These are phyloP conservation scores for Nepenthes gracilis DNA, from an alignment of 148 eudicot species.

Conservation along the genomic window DNA sequence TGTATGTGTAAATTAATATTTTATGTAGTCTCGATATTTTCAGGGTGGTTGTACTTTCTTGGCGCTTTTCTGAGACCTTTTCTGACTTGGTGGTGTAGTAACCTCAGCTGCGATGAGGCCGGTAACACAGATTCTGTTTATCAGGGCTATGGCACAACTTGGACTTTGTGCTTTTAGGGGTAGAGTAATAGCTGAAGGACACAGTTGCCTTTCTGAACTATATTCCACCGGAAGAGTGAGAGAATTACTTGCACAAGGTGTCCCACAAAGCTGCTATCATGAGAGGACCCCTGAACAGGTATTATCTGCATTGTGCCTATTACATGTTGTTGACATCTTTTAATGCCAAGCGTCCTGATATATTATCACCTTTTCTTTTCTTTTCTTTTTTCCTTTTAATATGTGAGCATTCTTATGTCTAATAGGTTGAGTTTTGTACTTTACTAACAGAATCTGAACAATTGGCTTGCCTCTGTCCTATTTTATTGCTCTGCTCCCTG, in stretches of 20 bases:
- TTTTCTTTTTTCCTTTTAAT: background rate
- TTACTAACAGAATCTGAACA: too few relatives aligned
- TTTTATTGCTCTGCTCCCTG: too few relatives aligned
- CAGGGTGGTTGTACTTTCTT: too few relatives aligned
- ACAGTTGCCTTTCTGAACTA: conserved; percentile 68
- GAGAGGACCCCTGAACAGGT: conserved; percentile 96
- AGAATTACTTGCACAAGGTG: conserved; percentile 85
- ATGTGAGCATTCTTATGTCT: background rate
- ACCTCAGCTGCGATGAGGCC: too few relatives aligned
- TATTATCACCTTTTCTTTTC: background rate
- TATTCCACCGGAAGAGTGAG: conserved; percentile 91
- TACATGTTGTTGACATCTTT: background rate
- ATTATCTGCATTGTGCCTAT: background rate
- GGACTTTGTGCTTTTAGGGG: conserved; percentile 78
- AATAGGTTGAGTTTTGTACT: too few relatives aligned
- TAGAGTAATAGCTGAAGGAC: conserved; percentile 68
- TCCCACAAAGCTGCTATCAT: conserved; percentile 82
- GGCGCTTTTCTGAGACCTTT: too few relatives aligned
- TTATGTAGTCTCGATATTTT: too few relatives aligned
- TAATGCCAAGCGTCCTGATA: too few relatives aligned
- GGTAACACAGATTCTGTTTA: conserved; percentile 67
- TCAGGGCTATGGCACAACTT: conserved; percentile 88
- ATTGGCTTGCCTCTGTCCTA: too few relatives aligned
- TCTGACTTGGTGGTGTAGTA: too few relatives aligned
- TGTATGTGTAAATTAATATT: too few relatives aligned